Evolutionary conservation across 768 basidiomycete genomes (phyloP), one percentile per base, ranked within the genome.

Genomic region (Termitomyces sp.): DNA sequence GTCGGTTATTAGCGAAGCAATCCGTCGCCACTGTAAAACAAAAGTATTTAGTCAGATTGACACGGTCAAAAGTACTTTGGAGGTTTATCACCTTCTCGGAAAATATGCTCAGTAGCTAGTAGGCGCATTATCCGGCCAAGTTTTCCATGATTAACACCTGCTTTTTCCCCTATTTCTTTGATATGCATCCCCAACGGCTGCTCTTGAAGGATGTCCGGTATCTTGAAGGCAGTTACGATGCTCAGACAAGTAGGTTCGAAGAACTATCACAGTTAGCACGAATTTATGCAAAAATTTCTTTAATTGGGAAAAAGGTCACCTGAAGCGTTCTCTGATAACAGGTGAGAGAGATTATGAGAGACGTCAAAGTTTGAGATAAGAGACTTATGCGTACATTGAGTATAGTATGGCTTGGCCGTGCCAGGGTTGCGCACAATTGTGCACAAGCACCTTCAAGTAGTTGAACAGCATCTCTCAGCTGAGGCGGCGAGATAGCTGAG

Each of bases 201-300:
- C 27, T 69, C 66, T 12, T 65, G 56, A 34, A 80, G 68, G 23
- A 69, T 62, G 53, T 79, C 77, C 0, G 78, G 66, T 32, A 79
- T 67, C 47, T 70, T 70, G 43, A 71, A 69, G n/a, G 68, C 62
- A 25, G 69, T 54, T 4, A 65, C 75, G 16, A 76, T 70, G 19
- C 67, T 66, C 17, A 77, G 53, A 34, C 70, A 73, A 6, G 70
- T 67, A n/a, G n/a, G n/a, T n/a, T n/a, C n/a, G n/a, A n/a, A n/a
- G 14, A 70, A 68, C 54, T 72, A 72, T 34, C 65, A 66, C 32
- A 66, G 60, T 69, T 75, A 35, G 34, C 12, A 32, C 2, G 7
- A 41, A 19, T 40, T 12, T 41, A 12, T 35, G 34, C 34, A 16
- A 1, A 44, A 31, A 32, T n/a, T 14, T 41, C 17, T 37, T 21